Conservation (phyloP, 148 eudicot genomes). For the Beta vulgaris region DNA sequence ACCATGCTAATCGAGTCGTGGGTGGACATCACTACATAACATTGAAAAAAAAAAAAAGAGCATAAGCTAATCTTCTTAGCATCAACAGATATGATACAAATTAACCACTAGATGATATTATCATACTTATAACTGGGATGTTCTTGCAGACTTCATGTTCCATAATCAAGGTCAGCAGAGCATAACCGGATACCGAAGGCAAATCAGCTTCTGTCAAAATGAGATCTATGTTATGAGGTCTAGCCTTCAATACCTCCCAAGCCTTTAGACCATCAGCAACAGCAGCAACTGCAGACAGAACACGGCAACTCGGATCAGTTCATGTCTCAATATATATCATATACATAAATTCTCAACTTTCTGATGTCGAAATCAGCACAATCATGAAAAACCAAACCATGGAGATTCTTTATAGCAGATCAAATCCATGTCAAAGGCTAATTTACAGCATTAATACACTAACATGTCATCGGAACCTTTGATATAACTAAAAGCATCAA, state of each 20-base stretch:
- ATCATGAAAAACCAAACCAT: too few species aligned
- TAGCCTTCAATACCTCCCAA: constrained; percentile 78
- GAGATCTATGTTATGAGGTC: constrained; percentile 65
- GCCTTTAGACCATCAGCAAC: constrained; percentile 93
- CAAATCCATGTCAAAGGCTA: background rate
- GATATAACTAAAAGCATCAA: background rate
- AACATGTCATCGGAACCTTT: background rate
- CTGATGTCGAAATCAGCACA: background rate
- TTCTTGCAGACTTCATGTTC: constrained; percentile 85
- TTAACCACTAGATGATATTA: background rate
- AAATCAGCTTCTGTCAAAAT: constrained; percentile 84
- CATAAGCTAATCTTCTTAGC: constrained; percentile 1
- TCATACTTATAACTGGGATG: constrained; percentile 93
- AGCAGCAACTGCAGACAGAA: constrained; percentile 66
- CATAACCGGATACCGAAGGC: constrained; percentile 86
- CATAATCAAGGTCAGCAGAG: constrained; percentile 73
- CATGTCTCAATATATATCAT: too few species aligned
- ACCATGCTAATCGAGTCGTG: constrained; percentile 80
- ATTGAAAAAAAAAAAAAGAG: constrained; percentile 14
- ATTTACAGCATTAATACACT: background rate
- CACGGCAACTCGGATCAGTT: background rate
- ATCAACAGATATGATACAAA: background rate
- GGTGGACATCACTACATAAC: constrained; percentile 89
- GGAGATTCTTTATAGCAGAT: too few species aligned
- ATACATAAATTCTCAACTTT: background rate